phyloP scores from a whole-genome alignment of 106 monocot genomes.

The Dendrobium catenatum region DNA sequence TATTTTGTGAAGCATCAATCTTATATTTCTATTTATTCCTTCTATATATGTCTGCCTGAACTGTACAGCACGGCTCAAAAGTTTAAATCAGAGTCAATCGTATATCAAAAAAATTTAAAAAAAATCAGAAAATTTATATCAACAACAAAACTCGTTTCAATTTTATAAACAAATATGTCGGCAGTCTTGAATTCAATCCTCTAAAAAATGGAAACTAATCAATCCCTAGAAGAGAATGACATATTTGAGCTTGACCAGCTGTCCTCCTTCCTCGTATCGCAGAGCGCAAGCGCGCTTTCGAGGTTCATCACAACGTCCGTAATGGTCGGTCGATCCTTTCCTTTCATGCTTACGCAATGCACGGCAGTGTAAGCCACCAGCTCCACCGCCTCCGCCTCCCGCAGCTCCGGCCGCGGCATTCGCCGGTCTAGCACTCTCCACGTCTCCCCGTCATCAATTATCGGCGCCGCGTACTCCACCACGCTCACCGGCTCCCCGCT shows the following conservation, averaged over 20 bases:
- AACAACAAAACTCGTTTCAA: no score
- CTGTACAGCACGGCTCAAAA: no score
- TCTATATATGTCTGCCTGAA: no score
- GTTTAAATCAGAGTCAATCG: no score
- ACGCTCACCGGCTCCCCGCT: constrained; percentile 49
- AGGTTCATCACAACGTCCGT: constrained; percentile 49
- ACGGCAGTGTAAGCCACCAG: constrained; percentile 60
- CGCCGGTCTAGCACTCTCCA: constrained; percentile 41
- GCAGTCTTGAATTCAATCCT: no score
- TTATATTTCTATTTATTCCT: no score
- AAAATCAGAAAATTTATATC: no score
- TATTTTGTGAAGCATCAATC: no score
- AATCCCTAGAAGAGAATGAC: constrained; percentile 15
- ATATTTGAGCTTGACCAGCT: constrained; percentile 44
- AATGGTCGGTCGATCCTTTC: constrained; percentile 67
- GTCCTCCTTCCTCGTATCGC: constrained; percentile 1
- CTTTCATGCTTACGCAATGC: constrained; percentile 54
- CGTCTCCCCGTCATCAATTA: constrained; percentile 41
- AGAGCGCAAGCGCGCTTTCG: constrained; percentile 37
- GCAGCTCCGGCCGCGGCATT: constrained; percentile 36
- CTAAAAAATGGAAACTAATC: no score
- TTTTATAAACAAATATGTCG: no score
- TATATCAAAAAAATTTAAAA: no score
- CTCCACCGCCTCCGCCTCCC: constrained; percentile 76
- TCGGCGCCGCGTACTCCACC: constrained; percentile 67